A percentile compares a stretch with the other conserved stretches of the same genome.
Evolutionary conservation across 768 basidiomycete genomes (phyloP).

Genomic region (Termitomyces sp.): DNA sequence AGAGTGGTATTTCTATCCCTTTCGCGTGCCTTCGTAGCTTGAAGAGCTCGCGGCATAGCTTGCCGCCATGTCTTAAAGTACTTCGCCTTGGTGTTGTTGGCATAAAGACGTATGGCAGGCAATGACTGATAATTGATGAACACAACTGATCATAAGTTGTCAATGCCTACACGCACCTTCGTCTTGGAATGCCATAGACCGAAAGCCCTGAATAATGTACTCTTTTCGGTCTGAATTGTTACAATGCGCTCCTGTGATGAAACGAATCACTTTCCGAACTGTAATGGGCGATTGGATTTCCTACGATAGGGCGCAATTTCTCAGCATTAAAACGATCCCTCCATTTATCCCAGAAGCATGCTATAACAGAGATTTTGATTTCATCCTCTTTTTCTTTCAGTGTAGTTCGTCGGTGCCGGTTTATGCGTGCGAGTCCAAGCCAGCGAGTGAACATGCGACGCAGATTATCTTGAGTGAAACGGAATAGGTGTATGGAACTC

Average conservation of each 20-base stretch:
- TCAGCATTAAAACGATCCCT: conserved; percentile 63
- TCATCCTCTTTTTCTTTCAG: conserved; percentile 61
- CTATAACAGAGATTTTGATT: conserved; percentile 44
- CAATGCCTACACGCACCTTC: conserved; percentile 37
- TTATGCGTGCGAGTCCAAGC: conserved; percentile 52
- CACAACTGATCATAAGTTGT: neutral
- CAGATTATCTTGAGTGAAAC: conserved; percentile 45
- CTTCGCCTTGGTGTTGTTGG: conserved; percentile 50
- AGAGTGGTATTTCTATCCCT: conserved; percentile 46
- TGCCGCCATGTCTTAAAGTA: conserved; percentile 63
- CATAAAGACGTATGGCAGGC: conserved; percentile 75
- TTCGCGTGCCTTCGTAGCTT: conserved; percentile 62
- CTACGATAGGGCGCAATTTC: conserved; percentile 58
- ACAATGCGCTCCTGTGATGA: conserved; percentile 51
- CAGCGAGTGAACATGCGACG: conserved; percentile 67
- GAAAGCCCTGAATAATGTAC: conserved; percentile 62
- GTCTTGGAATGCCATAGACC: conserved; percentile 72
- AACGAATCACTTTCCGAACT: neutral
- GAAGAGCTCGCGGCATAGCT: conserved; percentile 64
- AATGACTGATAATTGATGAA: conserved; percentile 42
- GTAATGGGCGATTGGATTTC: conserved; percentile 13
- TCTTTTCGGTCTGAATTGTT: conserved; percentile 50
- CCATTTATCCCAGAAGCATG: conserved; percentile 75
- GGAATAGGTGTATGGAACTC: neutral
- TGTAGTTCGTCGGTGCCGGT: conserved; percentile 53